Evolutionary conservation across 192 early-diverging fungal species (phyloP).

Genomic region (Backusella parvicylindrica): DNA sequence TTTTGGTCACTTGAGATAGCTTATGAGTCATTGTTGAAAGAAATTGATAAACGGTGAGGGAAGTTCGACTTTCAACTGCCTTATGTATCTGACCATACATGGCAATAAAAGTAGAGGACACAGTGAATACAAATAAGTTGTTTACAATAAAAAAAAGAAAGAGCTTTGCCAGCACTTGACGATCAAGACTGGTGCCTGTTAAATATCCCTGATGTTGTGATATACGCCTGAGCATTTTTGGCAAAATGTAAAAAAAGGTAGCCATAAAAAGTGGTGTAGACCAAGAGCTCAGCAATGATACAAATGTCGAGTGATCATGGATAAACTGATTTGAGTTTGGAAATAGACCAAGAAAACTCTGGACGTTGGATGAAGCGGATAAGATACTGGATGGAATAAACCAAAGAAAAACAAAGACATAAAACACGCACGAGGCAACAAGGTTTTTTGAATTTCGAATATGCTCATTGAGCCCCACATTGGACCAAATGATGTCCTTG

Average conservation of each 20-base stretch:
- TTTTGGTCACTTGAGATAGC: conserved; percentile 19
- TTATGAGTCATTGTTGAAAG: conserved; percentile 14
- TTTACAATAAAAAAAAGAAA: conserved; percentile 75
- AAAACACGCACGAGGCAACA: conserved; percentile 44
- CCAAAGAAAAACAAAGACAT: conserved; percentile 59
- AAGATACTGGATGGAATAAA: conserved; percentile 64
- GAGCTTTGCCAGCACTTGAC: conserved; percentile 66
- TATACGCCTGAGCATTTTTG: conserved; percentile 58
- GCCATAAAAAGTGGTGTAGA: conserved; percentile 65
- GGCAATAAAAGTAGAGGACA: conserved; percentile 37
- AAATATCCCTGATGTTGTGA: conserved; percentile 67
- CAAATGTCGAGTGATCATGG: conserved; percentile 42
- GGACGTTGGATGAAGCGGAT: conserved; percentile 55
- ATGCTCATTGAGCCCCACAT: conserved; percentile 53
- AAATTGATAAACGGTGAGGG: neutral
- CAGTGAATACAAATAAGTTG: conserved; percentile 64
- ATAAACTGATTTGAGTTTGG: conserved; percentile 48
- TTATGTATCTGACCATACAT: conserved; percentile 21
- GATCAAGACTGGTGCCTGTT: conserved; percentile 66
- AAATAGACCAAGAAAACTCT: conserved; percentile 55
- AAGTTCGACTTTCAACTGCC: neutral
- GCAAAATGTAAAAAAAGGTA: conserved; percentile 62
- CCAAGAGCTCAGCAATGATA: conserved; percentile 61
- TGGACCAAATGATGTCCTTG: conserved; percentile 75
- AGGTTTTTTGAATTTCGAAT: conserved; percentile 41